These are phyloP conservation scores for Termitomyces sp. DNA, from an alignment of 768 basidiomycete species.

Conservation along the genomic window DNA sequence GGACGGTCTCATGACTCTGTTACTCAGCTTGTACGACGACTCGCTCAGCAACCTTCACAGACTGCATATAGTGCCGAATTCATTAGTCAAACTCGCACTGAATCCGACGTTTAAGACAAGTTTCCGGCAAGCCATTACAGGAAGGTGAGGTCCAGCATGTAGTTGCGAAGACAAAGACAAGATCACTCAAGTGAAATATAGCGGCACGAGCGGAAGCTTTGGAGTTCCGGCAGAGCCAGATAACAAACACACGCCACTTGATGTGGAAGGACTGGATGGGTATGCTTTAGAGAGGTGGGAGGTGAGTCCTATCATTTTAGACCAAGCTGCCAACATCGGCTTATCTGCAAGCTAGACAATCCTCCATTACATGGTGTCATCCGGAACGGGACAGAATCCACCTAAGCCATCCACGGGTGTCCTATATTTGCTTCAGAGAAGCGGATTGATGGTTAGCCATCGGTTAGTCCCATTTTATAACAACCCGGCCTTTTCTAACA, in stretches of 20 bases:
- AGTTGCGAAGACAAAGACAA: not conserved
- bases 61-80: slow-evolving; percentile 65
- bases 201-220: slow-evolving; percentile 77
- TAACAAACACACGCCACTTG: slow-evolving; percentile 48
- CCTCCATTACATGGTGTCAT: slow-evolving; percentile 97
- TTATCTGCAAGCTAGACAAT: slow-evolving; percentile 60
- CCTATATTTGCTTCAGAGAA: slow-evolving; percentile 73
- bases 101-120: slow-evolving; percentile 74
- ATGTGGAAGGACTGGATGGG: slow-evolving; percentile 62
- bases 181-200: slow-evolving; percentile 19
- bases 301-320: slow-evolving; percentile 34
- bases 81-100: slow-evolving; percentile 57
- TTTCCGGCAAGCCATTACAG: slow-evolving; percentile 80
- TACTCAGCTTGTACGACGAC: slow-evolving; percentile 61
- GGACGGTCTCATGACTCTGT: slow-evolving; percentile 10
- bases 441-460: slow-evolving; percentile 77
- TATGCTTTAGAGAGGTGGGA: slow-evolving; percentile 91
- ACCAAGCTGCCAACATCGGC: not conserved
- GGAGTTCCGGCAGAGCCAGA: slow-evolving; percentile 70
- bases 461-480: slow-evolving; percentile 40
- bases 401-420: slow-evolving; percentile 80
- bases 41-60: slow-evolving; percentile 58
- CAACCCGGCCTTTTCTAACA: slow-evolving; percentile 8
- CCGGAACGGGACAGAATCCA: slow-evolving; percentile 71
- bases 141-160: slow-evolving; percentile 52